A percentile compares a stretch with the other conserved stretches of the same genome.
phyloP scores from a whole-genome alignment of 306 rosid species.

The Styphnolobium japonicum region DNA sequence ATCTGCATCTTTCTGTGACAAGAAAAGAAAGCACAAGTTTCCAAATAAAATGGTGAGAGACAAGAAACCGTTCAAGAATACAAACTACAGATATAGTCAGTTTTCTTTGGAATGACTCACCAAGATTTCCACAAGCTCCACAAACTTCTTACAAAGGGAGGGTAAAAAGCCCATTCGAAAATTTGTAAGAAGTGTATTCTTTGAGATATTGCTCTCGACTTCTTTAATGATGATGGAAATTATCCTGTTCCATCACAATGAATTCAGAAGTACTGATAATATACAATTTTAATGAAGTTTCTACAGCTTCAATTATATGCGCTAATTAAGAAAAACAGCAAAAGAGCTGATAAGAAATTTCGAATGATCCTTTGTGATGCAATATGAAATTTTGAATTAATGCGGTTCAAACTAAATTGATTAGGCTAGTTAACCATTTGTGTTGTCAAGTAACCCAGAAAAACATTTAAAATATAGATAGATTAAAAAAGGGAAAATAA shows the following conservation, averaged over 20 bases:
- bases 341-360: conserved; percentile 1
- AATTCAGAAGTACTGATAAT: conserved; percentile 32
- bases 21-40: conserved; percentile 32
- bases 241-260: conserved; percentile 59
- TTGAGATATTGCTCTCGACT: conserved; percentile 80
- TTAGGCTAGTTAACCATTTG: not conserved
- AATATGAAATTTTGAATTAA: conserved; percentile 19
- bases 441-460: conserved; percentile 1
- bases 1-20: conserved; percentile 65
- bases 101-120: conserved; percentile 47
- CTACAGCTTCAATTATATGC: conserved; percentile 17
- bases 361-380: not conserved
- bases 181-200: conserved; percentile 73
- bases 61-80: conserved; percentile 26
- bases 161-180: conserved; percentile 77
- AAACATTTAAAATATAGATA: conserved; percentile 3
- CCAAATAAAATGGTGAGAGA: conserved; percentile 7
- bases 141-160: conserved; percentile 74
- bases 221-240: conserved; percentile 82
- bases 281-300: conserved; percentile 23
- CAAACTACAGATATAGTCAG: conserved; percentile 15
- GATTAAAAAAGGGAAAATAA: not conserved
- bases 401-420: conserved; percentile 9
- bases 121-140: conserved; percentile 83
- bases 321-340: conserved; percentile 13